Conservation (phyloP, 2,329 filamentous ascomycete genomes). For the Colletotrichum navitas region DNA sequence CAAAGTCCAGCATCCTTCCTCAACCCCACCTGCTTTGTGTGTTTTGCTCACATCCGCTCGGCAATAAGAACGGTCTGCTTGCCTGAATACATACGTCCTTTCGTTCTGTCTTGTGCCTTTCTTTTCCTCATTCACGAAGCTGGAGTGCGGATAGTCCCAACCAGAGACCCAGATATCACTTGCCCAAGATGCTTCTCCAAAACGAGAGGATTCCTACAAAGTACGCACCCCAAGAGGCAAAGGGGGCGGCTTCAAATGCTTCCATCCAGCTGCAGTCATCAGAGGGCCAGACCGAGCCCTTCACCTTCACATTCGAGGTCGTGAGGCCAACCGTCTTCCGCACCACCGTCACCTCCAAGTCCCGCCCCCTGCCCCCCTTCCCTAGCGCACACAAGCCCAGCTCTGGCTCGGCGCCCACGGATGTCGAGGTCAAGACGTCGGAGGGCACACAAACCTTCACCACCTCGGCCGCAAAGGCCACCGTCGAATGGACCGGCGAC, state of each 20-base stretch:
- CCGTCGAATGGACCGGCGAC: constrained; percentile 68
- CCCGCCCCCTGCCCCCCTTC: constrained; percentile 74
- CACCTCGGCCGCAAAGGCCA: constrained; percentile 56
- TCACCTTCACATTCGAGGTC: constrained; percentile 73
- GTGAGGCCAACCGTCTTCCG: constrained; percentile 74
- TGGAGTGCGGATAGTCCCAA: not conserved
- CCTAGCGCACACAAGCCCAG: constrained; percentile 67
- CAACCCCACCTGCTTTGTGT: not conserved
- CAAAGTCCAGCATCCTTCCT: not conserved
- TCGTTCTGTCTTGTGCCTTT: not conserved
- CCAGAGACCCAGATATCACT: not conserved
- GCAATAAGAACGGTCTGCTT: not conserved
- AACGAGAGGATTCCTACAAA: constrained; percentile 31
- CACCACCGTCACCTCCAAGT: constrained; percentile 73
- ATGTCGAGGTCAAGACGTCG: constrained; percentile 47
- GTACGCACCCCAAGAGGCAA: constrained; percentile 34
- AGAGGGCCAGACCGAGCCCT: constrained; percentile 48
- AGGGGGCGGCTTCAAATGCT: constrained; percentile 4
- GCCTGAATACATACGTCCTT: not conserved
- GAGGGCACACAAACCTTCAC: constrained; percentile 48
- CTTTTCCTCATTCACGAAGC: not conserved
- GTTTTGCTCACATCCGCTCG: not conserved
- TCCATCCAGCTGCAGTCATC: constrained; percentile 36
- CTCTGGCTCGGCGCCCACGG: constrained; percentile 7
- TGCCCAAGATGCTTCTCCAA: constrained; percentile 34